Conservation (phyloP, 306 rosid species). For the cucumber (Cucumis sativus) region DNA sequence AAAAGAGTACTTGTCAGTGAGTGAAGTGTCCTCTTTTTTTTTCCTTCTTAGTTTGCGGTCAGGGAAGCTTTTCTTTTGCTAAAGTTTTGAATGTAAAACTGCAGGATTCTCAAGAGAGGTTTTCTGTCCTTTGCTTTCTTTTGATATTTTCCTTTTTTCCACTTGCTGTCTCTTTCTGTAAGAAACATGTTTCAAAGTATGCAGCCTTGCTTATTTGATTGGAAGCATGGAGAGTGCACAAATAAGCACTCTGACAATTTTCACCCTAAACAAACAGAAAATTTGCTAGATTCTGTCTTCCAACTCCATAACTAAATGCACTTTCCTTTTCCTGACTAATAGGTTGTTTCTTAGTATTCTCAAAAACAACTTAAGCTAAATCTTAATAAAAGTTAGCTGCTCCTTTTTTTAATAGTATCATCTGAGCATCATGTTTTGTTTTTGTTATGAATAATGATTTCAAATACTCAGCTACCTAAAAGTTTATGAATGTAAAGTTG, state of each 20-base stretch:
- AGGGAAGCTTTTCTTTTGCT: constrained; percentile 34
- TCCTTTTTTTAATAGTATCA: neutral
- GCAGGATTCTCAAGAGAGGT: constrained; percentile 43
- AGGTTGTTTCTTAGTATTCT: neutral
- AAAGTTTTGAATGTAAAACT: constrained; percentile 18
- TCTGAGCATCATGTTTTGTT: neutral
- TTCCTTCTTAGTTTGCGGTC: constrained; percentile 36
- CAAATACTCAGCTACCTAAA: neutral
- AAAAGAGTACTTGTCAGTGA: constrained; percentile 40
- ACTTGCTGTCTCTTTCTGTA: constrained; percentile 27
- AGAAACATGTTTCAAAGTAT: constrained; percentile 71
- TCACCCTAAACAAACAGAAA: neutral
- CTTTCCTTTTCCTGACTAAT: neutral
- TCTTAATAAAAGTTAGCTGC: neutral
- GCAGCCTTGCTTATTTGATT: constrained; percentile 50
- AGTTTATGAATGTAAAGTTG: neutral
- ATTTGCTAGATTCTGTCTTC: constrained; percentile 5
- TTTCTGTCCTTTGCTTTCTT: constrained; percentile 36
- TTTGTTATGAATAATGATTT: neutral
- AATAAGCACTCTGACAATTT: constrained; percentile 10
- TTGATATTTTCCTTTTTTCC: constrained; percentile 26
- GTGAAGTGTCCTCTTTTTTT: constrained; percentile 15
- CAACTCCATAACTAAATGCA: neutral
- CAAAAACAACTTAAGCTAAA: neutral
- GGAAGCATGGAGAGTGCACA: constrained; percentile 36